Evolutionary conservation across 495 filamentous ascomycete genomes (phyloP).

Genomic region (Penicillium macrosclerotiorum): DNA sequence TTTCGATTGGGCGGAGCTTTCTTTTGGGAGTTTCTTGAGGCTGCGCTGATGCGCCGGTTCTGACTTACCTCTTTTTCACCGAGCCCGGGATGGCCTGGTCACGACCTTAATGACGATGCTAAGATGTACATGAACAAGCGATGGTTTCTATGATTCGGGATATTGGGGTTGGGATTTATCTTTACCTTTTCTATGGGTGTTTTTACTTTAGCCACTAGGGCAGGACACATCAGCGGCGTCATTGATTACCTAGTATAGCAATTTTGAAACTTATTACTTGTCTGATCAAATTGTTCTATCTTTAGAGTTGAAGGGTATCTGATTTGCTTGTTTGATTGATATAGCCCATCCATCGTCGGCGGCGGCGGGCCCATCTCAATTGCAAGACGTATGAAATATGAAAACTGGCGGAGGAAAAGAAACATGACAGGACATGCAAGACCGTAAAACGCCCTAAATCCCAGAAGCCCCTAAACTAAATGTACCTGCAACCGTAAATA

Average conservation of each 20-base stretch:
- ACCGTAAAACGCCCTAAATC: conserved; percentile 13
- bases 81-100: conserved; percentile 35
- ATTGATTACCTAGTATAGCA: conserved; percentile 23
- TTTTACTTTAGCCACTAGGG: conserved; percentile 6
- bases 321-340: conserved; percentile 14
- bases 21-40: conserved; percentile 34
- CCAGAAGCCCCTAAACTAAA: background rate
- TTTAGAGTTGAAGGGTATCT: conserved; percentile 25
- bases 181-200: conserved; percentile 12
- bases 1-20: conserved; percentile 22
- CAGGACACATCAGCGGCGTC: conserved; percentile 22
- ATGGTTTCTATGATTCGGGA: conserved; percentile 37
- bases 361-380: no score
- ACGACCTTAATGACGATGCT: conserved; percentile 47
- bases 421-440: conserved; percentile 9
- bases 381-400: no score
- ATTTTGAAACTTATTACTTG: conserved; percentile 27
- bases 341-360: no score
- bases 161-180: conserved; percentile 21
- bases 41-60: conserved; percentile 23
- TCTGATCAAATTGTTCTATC: conserved; percentile 4
- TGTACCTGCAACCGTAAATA: background rate
- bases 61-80: conserved; percentile 29
- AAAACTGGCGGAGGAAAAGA: no score
- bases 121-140: conserved; percentile 48